phyloP scores from a whole-genome alignment of 352 stramenopile genomes.

The Globisporangium ultimum region DNA sequence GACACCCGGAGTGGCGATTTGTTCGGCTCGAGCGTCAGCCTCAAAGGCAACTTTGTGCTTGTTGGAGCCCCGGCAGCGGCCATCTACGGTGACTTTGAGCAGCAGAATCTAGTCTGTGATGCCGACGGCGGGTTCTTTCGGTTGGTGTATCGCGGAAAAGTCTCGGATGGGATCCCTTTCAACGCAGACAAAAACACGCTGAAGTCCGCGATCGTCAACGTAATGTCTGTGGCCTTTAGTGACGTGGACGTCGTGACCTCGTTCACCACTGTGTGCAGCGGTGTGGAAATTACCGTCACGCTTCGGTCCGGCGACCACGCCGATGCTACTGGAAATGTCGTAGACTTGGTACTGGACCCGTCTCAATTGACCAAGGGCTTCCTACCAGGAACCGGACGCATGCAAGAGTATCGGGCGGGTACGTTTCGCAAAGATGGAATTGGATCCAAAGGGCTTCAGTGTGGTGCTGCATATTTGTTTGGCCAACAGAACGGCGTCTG shows the following conservation, averaged over 20 bases:
- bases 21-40: slow-evolving; percentile 72
- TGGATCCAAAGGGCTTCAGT: slow-evolving; percentile 61
- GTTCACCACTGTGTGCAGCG: slow-evolving; percentile 50
- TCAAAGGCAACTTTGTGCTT: slow-evolving; percentile 46
- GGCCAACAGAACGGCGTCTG: slow-evolving; percentile 33
- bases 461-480: slow-evolving; percentile 74
- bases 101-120: slow-evolving; percentile 69
- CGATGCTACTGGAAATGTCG: slow-evolving; percentile 52
- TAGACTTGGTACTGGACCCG: slow-evolving; percentile 47
- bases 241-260: slow-evolving; percentile 50
- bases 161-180: slow-evolving; percentile 55
- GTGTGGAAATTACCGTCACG: slow-evolving; percentile 46
- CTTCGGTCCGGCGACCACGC: slow-evolving; percentile 57
- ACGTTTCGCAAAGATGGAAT: slow-evolving; percentile 61
- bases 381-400: slow-evolving; percentile 20
- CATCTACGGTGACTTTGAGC: slow-evolving; percentile 72
- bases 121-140: slow-evolving; percentile 68
- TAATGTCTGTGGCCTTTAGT: slow-evolving; percentile 53
- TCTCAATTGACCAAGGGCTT: slow-evolving; percentile 37
- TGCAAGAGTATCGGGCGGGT: slow-evolving; percentile 53
- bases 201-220: slow-evolving; percentile 39
- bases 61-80: slow-evolving; percentile 63
- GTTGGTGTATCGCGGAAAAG: slow-evolving; percentile 53
- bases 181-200: slow-evolving; percentile 48
- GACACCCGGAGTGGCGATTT: slow-evolving; percentile 66